These are phyloP conservation scores for Clarireedia sp. DNA, from an alignment of 2,329 filamentous ascomycete species.

Conservation along the genomic window DNA sequence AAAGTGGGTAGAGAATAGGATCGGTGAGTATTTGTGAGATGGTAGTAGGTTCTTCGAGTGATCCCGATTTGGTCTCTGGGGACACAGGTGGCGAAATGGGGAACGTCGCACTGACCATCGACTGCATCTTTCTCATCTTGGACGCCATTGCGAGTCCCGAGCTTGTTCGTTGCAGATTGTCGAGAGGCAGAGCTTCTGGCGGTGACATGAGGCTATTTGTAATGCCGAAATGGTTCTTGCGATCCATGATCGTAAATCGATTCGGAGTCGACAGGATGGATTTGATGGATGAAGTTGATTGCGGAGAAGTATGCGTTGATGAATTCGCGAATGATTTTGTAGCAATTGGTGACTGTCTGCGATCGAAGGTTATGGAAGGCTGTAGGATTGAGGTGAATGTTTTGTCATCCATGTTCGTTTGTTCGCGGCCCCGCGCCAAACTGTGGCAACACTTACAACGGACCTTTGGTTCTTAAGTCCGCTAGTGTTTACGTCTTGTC, in stretches of 20 bases:
- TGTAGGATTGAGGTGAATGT: slow-evolving; percentile 19
- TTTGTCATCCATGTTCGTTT: slow-evolving; percentile 15
- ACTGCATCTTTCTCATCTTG: slow-evolving; percentile 24
- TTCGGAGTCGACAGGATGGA: slow-evolving; percentile 19
- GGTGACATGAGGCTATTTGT: slow-evolving; percentile 52
- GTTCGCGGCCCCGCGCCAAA: slow-evolving; percentile 7
- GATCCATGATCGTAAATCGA: slow-evolving; percentile 20
- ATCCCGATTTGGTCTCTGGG: slow-evolving; percentile 33
- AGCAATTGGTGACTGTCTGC: slow-evolving; percentile 16
- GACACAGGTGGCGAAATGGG: slow-evolving; percentile 53
- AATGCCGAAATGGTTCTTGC: slow-evolving; percentile 20
- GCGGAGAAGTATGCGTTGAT: slow-evolving; percentile 9
- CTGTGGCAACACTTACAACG: slow-evolving; percentile 1
- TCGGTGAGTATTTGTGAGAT: slow-evolving; percentile 36
- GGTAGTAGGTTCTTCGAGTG: slow-evolving; percentile 22
- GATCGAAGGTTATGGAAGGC: slow-evolving; percentile 26
- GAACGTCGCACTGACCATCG: slow-evolving; percentile 29
- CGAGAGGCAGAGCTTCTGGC: slow-evolving; percentile 45
- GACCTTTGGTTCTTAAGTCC: slow-evolving; percentile 5
- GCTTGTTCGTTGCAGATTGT: slow-evolving; percentile 37
- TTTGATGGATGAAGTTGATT: slow-evolving; percentile 10
- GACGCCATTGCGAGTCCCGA: slow-evolving; percentile 18
- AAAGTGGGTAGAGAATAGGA: slow-evolving; percentile 50
- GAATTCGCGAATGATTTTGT: slow-evolving; percentile 16
- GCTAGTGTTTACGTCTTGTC: not conserved